phyloP scores from a whole-genome alignment of 78 protist genomes.

The Dictyostelium intermedium region DNA sequence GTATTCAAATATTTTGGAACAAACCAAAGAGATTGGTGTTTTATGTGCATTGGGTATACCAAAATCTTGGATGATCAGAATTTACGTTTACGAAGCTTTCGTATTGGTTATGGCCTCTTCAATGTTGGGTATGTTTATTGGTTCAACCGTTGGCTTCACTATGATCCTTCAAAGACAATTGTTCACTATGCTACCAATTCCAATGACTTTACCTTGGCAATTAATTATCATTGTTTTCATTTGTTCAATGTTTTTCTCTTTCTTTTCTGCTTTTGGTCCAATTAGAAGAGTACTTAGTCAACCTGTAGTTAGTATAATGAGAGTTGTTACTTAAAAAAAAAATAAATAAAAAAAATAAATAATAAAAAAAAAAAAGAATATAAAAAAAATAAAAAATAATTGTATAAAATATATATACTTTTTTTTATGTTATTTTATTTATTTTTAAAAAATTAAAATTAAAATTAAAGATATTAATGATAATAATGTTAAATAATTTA shows the following conservation, averaged over 20 bases:
- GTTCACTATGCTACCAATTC: conserved; percentile 91
- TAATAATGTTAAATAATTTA: not conserved
- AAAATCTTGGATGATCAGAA: conserved; percentile 80
- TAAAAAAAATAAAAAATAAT: not conserved
- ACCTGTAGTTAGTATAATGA: conserved; percentile 75
- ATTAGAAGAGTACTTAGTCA: conserved; percentile 59
- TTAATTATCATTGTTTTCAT: conserved; percentile 55
- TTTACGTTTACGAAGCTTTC: conserved; percentile 94
- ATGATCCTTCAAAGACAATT: conserved; percentile 86
- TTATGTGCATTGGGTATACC: conserved; percentile 90
- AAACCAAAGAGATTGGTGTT: conserved; percentile 94
- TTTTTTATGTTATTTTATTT: no score
- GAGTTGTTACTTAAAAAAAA: conserved; percentile 49
- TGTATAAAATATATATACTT: no score
- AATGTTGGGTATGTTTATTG: conserved; percentile 88
- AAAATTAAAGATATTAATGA: no score
- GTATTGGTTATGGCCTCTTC: conserved; percentile 91
- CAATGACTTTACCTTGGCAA: conserved; percentile 88
- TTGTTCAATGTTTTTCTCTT: conserved; percentile 68
- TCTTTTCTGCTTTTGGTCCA: conserved; percentile 79
- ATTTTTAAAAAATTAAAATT: no score
- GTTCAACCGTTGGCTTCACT: conserved; percentile 84
- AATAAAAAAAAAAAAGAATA: not conserved
- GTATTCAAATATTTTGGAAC: conserved; percentile 90
- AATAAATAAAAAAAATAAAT: no score